Base-by-base conservation (phyloP, 805 yeast species). In the Yarrowia sp. region DNA sequence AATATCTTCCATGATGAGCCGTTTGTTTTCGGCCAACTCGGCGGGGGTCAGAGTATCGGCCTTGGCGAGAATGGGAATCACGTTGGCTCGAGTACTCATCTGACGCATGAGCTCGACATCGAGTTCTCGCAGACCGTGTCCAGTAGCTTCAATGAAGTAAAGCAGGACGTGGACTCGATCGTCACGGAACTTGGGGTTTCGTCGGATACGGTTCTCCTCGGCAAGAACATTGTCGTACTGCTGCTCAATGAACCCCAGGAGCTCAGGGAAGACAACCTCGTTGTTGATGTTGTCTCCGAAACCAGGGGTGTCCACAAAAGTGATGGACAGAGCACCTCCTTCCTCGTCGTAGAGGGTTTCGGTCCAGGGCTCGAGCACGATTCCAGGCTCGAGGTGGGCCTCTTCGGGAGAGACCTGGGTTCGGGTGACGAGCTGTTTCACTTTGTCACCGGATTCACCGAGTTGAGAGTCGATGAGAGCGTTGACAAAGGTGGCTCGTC, bases 1-100 rank as follows among this genome's bases (percentile, higher is more conserved):
- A 60, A 89, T 80, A 69, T 87, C 92, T 58, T 77, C 78, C 74
- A 78, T 79, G 66, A 89, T 79, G 64, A 81, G 77, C 64, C 78
- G 74, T 73, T 88, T 88, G 74, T 83, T 81, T 33, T 74, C 74
- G 14, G 74, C 72, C 65, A 86, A 76, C 74, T 92, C 97, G 1
- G 81, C 74, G 22, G 80, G 80, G 0, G 96, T 90, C 69, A 90
- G 79, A 1, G 90, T 80, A 74, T 92, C 98, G 2, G 96, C 86
- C 71, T 89, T 88, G 41, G 89, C 84, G 66, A 92, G 83, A 31
- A 92, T 86, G 1, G 98, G 97, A 48, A 92, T 84, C 31, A 93
- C 81, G 76, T 92, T 92, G 18, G 89, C 96, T 68, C 86, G 84
- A 28, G 83, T 80, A 14, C 92, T 83, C 61, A 92, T 79, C 53